phyloP scores from a whole-genome alignment of 208 protist genomes.

The Crithidia thermophila region DNA sequence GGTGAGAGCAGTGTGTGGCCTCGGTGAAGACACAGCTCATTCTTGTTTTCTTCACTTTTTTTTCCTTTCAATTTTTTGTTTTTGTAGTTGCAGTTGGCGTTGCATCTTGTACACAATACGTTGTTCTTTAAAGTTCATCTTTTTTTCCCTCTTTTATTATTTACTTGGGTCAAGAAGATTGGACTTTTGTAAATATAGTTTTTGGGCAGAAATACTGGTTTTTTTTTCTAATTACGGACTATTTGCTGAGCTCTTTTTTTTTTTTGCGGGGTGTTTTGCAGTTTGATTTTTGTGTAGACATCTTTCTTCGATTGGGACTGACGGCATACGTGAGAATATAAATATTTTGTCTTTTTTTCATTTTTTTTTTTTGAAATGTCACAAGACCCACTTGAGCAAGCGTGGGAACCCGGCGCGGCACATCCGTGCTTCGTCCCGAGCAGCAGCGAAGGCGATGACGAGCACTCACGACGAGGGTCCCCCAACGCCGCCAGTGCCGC shows the following conservation, averaged over 20 bases:
- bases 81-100: too few species aligned
- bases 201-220: neutral
- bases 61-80: neutral
- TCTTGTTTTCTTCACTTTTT: neutral
- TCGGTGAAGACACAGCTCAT: too few species aligned
- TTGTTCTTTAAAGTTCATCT: neutral
- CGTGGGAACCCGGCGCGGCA: neutral
- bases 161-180: neutral
- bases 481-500: too few species aligned
- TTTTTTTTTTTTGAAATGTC: neutral
- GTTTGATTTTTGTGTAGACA: neutral
- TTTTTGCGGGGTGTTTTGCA: neutral
- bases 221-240: neutral
- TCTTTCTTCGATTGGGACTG: neutral
- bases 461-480: too few species aligned
- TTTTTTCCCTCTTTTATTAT: neutral
- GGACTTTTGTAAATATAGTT: neutral
- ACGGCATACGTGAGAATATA: too few species aligned
- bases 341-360: neutral
- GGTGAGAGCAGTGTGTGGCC: too few species aligned
- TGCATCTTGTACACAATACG: too few species aligned
- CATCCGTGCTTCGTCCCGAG: too few species aligned
- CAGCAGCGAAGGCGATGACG: too few species aligned
- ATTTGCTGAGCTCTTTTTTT: neutral
- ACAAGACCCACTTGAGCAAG: neutral